Evolutionary conservation across 768 basidiomycete species (phyloP), one percentile per base, ranked within the genome.

Genomic region (Phlebiopsis gigantea): DNA sequence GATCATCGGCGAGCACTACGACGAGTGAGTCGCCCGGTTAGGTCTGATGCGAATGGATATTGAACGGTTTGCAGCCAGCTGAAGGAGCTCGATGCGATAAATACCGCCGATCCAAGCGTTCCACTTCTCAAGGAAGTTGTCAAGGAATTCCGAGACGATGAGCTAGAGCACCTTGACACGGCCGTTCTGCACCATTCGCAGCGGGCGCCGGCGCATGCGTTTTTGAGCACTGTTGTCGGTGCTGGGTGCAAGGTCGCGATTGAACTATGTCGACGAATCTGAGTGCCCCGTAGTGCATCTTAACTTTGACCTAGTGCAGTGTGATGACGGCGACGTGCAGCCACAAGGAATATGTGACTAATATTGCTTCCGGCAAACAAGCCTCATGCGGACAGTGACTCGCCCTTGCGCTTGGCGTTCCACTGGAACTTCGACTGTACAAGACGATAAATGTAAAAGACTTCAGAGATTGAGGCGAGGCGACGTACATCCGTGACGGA

Each of bases 1-100:
- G 0, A 93, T 93, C 55, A 98, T 98, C 52, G 95, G 95, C 41
- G 95, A 98, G 70, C 95, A 98, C 71, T 98, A 98, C 65, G 92
- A 98, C 69, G 93, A 97, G 95, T 96, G 68, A 67, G 91, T 79
- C 12, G n/a, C 25, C 22, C 26, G 4, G 12, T 45, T 47, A 34
- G 9, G 22, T 34, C 22, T 25, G 15, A 2, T 34, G 12, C 41
- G 5, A 45, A 17, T 53, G 10, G 15, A 4, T 25, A 14, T 26
- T 44, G 59, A 55, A 31, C 50, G 46, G 39, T 45, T 56, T 45
- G 25, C 65, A 97, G 94, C 65, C 95, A 98, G 77, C 76, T 98
- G 48, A 81, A 82, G 64, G 84, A 87, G 29, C 74, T 96, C 62
- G 81, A 84, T 57, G 71, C 74, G 2, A 67, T 90, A 31, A 79